Evolutionary conservation across 306 rosid genomes (phyloP).

Genomic region (Aeschynomene evenia): DNA sequence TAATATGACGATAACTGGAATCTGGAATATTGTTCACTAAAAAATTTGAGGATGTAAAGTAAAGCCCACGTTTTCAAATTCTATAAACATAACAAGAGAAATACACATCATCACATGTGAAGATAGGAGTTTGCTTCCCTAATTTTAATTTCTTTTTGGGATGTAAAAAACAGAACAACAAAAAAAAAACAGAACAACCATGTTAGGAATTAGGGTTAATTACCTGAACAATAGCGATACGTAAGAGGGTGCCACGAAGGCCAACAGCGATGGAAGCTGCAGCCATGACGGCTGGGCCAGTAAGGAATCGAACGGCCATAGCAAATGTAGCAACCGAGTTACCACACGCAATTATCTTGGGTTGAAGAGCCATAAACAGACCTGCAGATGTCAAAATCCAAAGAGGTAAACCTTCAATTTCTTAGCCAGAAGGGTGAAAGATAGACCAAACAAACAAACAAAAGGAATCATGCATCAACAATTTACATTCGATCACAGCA

Average conservation of each 20-base stretch:
- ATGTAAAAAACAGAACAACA: too few species aligned
- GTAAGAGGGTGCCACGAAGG: conserved; percentile 88
- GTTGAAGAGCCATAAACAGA: conserved; percentile 97
- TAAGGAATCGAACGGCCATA: conserved; percentile 92
- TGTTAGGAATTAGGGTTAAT: background rate
- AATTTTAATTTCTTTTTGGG: background rate
- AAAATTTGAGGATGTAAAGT: background rate
- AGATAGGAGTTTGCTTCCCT: background rate
- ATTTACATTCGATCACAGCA: background rate
- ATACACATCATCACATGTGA: background rate
- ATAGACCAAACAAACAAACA: background rate
- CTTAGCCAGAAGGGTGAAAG: background rate
- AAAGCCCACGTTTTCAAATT: background rate
- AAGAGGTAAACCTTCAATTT: background rate
- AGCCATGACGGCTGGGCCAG: conserved; percentile 98
- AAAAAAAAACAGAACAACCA: background rate
- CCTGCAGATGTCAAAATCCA: conserved; percentile 45
- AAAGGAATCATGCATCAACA: background rate
- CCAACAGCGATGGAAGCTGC: conserved; percentile 92
- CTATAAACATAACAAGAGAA: background rate
- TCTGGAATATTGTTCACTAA: background rate
- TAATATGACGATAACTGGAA: background rate
- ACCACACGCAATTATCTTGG: conserved; percentile 96
- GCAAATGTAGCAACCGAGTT: conserved; percentile 89
- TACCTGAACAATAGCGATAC: conserved; percentile 97